Base-by-base conservation (phyloP, 495 filamentous ascomycete species). In the Penicillium subrubescens region DNA sequence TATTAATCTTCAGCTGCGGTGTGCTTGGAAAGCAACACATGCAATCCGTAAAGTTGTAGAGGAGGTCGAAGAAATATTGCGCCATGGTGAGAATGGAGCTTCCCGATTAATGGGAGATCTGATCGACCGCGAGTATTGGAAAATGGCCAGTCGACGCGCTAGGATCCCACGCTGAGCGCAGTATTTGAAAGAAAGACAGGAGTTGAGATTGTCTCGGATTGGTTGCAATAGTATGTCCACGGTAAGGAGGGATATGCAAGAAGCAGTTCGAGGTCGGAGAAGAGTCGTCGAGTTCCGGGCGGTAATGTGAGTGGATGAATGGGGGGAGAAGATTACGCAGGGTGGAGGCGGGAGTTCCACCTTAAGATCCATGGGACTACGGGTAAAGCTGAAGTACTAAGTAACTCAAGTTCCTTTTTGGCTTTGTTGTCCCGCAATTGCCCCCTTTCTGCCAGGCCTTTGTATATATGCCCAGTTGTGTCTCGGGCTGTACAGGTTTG, bases 1-100 rank as follows among this genome's bases (percentile, higher is more conserved):
- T 92, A 79, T 98, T 97, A 82, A 99, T 96, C 73, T 94, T 95
- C 61, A 99, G 82, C 67, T 94, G 92, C 59, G 95, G 95, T 52
- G 92, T 92, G 68, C 91, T 89, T 19, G 96, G 94, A 73, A 97
- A 97, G 77, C 96, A 99, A 79, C 88, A 92, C 80, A 97, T 87
- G 84, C 94, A 98, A 78, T 91, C 93, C 59, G 91, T 92, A 59
- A 99, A 85, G 59, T 92, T 94, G 75, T 93, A 97, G 60, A 97
- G 77, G 19, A 96, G 81, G 75, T 98, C 95, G 65, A 93, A 88
- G 55, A 97, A 84, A 73, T 93, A 88, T 74, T 95, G 90, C 65
- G 92, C 84, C 92, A 95, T 95, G 75, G 67, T 75, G 73, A 23
- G 31, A 6, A 52, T 21, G 25, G 56, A 61, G 41, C 39, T 43